Evolutionary conservation across 768 basidiomycete species (phyloP).

Genomic region (Rhodosporidiobolus odoratus): DNA sequence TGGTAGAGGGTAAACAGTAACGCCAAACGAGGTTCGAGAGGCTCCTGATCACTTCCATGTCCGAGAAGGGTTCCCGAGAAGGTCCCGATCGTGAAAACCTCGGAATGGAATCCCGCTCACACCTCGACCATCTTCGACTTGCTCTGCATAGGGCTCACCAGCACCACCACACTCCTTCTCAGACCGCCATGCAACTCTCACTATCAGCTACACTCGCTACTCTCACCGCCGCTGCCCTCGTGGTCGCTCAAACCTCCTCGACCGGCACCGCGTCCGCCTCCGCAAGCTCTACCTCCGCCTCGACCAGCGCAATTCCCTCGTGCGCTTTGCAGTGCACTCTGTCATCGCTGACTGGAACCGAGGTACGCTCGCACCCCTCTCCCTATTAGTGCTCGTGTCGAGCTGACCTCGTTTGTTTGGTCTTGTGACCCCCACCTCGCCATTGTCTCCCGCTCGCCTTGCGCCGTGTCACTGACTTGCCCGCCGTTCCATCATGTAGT

Average conservation of each 20-base stretch:
- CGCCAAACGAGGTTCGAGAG: no score
- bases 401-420: not conserved
- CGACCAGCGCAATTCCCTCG: slow-evolving; percentile 12
- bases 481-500: not conserved
- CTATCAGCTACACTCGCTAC: no score
- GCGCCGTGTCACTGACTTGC: not conserved
- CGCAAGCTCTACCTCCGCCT: not conserved
- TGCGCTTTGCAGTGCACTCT: slow-evolving; percentile 21
- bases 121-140: no score
- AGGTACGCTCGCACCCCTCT: not conserved
- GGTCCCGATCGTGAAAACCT: no score
- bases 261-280: slow-evolving; percentile 2
- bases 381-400: not conserved
- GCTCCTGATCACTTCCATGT: no score
- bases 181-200: not conserved
- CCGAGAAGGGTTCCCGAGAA: no score
- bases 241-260: not conserved
- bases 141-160: not conserved
- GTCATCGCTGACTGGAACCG: not conserved
- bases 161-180: not conserved
- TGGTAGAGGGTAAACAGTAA: no score
- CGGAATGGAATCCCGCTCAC: no score
- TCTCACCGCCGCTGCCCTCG: not conserved
- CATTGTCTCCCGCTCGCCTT: not conserved
- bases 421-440: not conserved